Evolutionary conservation across 805 yeast genomes (phyloP), one percentile per base, ranked within the genome.

Genomic region (Starmera quercuum): DNA sequence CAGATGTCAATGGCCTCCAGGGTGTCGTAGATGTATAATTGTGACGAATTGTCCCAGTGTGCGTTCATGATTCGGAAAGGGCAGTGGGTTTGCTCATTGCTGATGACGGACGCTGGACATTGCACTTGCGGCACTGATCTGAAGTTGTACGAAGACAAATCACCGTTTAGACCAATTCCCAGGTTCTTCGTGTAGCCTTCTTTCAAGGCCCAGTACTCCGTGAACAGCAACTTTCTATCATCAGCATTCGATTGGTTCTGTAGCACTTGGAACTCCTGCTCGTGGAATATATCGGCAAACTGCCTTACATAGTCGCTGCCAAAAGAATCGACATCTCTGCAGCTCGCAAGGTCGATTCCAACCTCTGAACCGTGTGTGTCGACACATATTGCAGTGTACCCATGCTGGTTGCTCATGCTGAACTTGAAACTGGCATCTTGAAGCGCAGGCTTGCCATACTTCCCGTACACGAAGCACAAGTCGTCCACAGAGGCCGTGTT

Each of bases 191-290:
- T 69, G 47, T 74, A 81, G 15, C 85, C 75, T 51, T 84, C 95
- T 49, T 84, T 84, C 34, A 84, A 53, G 0, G 95, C 82, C 95
- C 95, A 84, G 23, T 69, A 64, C 26, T 73, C 74, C 14, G 80
- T 71, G 44, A 80, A 70, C 2, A 60, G 41, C 7, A 58, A 56
- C 33, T 58, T 47, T 5, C 38, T 17, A 0, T 35, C 34, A 1
- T 33, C 36, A 7, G 37, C 25, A 10, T 35, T 29, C 2, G 46
- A 41, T 0, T 19, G n/a, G 6, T 39, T 35, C n/a, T n/a, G n/a
- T 7, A 78, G 40, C 18, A 54, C 46, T 6, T 32, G 29, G 5
- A 49, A 42, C 41, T 74, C 80, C 1, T 36, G 24, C 0, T 36
- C 33, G 30, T 61, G 54, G 37, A 74, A 71, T 1, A 73, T 63